Percentiles rank a stretch among this genome's conserved stretches.
These are phyloP conservation scores for Arabidopsis hybrid DNA, from an alignment of 441 rosid genomes.

Conservation along the genomic window DNA sequence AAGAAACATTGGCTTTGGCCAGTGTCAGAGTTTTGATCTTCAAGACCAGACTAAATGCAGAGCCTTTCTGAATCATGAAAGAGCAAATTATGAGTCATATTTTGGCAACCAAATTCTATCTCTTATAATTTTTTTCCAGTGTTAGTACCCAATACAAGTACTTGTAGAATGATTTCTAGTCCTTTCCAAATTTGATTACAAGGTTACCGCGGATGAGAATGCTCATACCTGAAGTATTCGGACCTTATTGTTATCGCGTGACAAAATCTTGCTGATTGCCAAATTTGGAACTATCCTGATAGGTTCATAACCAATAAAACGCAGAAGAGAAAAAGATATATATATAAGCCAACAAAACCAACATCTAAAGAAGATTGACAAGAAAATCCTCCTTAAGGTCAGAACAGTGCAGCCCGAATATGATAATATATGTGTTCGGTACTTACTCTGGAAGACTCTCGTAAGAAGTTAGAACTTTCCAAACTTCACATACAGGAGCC, in stretches of 20 bases:
- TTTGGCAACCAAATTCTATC: background rate
- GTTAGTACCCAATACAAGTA: no score
- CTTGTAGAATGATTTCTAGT: background rate
- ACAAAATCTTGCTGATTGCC: slow-evolving; percentile 91
- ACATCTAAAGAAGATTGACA: background rate
- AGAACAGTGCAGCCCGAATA: background rate
- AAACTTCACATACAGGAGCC: slow-evolving; percentile 91
- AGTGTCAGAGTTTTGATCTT: slow-evolving; percentile 23
- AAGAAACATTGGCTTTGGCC: slow-evolving; percentile 10
- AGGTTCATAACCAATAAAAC: slow-evolving; percentile 23
- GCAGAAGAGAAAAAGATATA: slow-evolving; percentile 18
- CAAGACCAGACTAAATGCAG: slow-evolving; percentile 1
- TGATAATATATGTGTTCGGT: slow-evolving; percentile 2
- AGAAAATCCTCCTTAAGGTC: background rate
- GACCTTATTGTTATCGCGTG: slow-evolving; percentile 90
- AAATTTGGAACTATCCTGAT: slow-evolving; percentile 95
- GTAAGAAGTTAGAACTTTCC: slow-evolving; percentile 92
- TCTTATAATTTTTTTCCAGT: no score
- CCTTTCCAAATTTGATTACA: background rate
- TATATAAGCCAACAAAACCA: slow-evolving; percentile 20
- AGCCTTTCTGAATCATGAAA: slow-evolving; percentile 12
- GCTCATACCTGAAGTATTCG: slow-evolving; percentile 87
- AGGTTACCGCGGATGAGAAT: slow-evolving; percentile 10
- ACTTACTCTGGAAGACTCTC: slow-evolving; percentile 96
- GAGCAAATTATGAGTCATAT: slow-evolving; percentile 17